Evolutionary conservation across 2,329 filamentous ascomycete genomes (phyloP).

Genomic region (Aulographum hederae): DNA sequence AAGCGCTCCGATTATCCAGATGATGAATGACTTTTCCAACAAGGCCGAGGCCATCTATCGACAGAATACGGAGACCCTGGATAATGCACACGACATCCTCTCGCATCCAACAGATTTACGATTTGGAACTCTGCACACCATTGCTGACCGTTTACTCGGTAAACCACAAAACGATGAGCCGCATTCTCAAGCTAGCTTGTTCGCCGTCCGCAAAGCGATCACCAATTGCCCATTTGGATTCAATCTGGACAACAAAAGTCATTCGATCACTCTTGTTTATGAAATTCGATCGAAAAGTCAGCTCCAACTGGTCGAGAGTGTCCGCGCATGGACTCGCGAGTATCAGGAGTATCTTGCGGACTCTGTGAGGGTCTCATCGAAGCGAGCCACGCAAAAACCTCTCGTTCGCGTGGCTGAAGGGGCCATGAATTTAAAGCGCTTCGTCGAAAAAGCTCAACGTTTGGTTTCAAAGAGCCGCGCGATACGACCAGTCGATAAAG

Average conservation of each 20-base stretch:
- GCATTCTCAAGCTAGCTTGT: slow-evolving; percentile 31
- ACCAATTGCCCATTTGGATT: no score
- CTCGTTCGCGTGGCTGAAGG: no score
- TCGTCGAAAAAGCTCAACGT: not conserved
- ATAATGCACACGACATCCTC: slow-evolving; percentile 29
- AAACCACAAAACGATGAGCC: slow-evolving; percentile 20
- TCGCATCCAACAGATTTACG: slow-evolving; percentile 24
- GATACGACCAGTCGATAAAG: not conserved
- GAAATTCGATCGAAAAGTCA: not conserved
- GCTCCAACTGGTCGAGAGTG: not conserved
- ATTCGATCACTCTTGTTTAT: slow-evolving; percentile 34
- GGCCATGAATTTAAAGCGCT: no score
- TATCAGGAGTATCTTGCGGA: not conserved
- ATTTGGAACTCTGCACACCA: slow-evolving; percentile 28
- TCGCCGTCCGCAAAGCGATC: slow-evolving; percentile 55
- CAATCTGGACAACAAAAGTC: no score
- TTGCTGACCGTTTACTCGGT: slow-evolving; percentile 25
- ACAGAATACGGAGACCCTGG: slow-evolving; percentile 24
- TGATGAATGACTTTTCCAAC: slow-evolving; percentile 24
- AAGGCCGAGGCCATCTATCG: slow-evolving; percentile 30
- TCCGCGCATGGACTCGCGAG: not conserved
- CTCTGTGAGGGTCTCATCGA: not conserved
- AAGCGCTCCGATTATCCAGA: slow-evolving; percentile 23
- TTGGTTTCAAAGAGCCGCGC: not conserved
- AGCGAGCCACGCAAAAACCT: not conserved